Percentiles rank a stretch among this genome's conserved stretches.
Conservation (phyloP, 306 rosid species). For the Cucurbita maxima region DNA sequence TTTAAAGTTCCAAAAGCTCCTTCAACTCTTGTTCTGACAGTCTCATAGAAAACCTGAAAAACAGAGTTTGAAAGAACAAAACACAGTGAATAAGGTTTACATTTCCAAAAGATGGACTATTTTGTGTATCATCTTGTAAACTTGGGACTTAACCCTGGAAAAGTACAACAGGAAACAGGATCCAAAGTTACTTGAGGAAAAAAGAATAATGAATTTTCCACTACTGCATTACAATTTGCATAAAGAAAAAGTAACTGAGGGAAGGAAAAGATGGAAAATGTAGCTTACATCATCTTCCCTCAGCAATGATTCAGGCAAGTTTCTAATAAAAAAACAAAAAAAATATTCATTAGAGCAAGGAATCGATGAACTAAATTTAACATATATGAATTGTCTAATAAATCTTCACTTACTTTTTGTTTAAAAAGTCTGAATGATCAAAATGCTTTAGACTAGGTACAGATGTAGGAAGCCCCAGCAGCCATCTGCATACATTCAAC, state of each 20-base stretch:
- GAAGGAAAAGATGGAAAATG: not conserved
- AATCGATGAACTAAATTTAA: not conserved
- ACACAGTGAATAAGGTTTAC: not conserved
- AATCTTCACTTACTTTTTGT: conserved; percentile 15
- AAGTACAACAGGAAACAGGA: not conserved
- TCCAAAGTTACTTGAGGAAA: not conserved
- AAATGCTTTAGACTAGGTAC: conserved; percentile 16
- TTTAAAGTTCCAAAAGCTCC: conserved; percentile 30
- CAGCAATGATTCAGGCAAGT: conserved; percentile 47
- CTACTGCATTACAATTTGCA: not conserved
- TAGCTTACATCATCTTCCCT: conserved; percentile 72
- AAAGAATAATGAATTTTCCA: not conserved
- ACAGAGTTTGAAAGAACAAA: not conserved
- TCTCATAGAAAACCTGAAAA: conserved; percentile 58
- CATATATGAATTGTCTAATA: not conserved
- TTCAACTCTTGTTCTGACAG: conserved; percentile 36
- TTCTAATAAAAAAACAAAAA: conserved; percentile 6
- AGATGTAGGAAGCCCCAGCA: conserved; percentile 38
- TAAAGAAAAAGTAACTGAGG: not conserved
- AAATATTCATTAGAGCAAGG: not conserved
- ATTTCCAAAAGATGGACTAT: not conserved
- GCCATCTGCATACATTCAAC: conserved; percentile 40
- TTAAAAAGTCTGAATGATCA: conserved; percentile 18
- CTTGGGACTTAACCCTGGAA: not conserved
- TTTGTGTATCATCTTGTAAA: not conserved